Conservation (phyloP, 2,329 filamentous ascomycete species). For the Colletotrichum acutatum region DNA sequence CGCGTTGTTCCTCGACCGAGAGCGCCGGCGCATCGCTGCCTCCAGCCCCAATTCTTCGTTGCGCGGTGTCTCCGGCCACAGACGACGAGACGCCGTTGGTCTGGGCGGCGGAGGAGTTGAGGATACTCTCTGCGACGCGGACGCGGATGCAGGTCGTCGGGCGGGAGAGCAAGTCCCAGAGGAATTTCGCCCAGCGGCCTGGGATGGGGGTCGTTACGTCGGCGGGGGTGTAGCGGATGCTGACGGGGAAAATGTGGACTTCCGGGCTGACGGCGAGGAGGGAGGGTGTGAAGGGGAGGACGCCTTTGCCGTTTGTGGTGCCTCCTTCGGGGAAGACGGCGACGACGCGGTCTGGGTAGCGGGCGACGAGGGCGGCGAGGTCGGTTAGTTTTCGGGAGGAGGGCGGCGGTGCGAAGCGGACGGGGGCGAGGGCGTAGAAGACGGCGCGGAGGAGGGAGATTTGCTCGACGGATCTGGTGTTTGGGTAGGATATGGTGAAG, state of each 20-base stretch:
- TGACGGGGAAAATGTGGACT: conserved; percentile 89
- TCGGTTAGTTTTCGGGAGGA: conserved; percentile 64
- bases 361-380: conserved; percentile 69
- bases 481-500: conserved; percentile 87
- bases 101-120: conserved; percentile 57
- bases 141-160: conserved; percentile 92
- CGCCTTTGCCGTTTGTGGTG: conserved; percentile 92
- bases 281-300: conserved; percentile 84
- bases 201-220: conserved; percentile 94
- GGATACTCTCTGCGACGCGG: conserved; percentile 82
- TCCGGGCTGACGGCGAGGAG: conserved; percentile 74
- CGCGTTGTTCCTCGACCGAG: conserved; percentile 71
- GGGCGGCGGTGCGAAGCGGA: conserved; percentile 58
- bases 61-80: conserved; percentile 41
- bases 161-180: conserved; percentile 87
- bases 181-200: conserved; percentile 74
- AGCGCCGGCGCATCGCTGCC: conserved; percentile 39
- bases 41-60: conserved; percentile 42
- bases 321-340: conserved; percentile 94
- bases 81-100: conserved; percentile 47
- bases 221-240: conserved; percentile 85
- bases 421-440: conserved; percentile 74
- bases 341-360: conserved; percentile 80
- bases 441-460: conserved; percentile 84
- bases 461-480: conserved; percentile 76